These are phyloP conservation scores for Phytopythium helicoides DNA, from an alignment of 352 stramenopile species.

Conservation along the genomic window DNA sequence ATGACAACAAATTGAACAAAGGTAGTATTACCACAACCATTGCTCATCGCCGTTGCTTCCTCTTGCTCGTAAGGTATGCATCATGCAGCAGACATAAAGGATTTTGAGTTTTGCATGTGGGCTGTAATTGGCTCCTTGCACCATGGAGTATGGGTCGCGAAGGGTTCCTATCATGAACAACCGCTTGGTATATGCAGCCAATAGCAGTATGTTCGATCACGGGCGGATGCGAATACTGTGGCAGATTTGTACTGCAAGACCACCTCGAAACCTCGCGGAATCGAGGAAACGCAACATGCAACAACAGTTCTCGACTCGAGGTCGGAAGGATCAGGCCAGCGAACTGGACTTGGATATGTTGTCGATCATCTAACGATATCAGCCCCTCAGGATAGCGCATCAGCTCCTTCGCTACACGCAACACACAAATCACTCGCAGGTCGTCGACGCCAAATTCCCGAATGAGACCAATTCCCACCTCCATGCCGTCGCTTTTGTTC, in stretches of 20 bases:
- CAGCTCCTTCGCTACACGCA: constrained; percentile 42
- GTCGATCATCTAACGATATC: constrained; percentile 62
- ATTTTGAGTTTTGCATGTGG: constrained; percentile 38
- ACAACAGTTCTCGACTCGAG: background rate
- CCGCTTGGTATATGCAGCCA: constrained; percentile 83
- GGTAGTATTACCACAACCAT: too few species aligned
- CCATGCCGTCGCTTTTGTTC: too few species aligned
- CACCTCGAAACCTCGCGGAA: background rate
- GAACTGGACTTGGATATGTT: constrained; percentile 80
- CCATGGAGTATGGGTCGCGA: constrained; percentile 62
- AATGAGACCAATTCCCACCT: background rate
- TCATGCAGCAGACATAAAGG: background rate
- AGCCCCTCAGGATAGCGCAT: constrained; percentile 87
- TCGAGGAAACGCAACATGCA: constrained; percentile 1
- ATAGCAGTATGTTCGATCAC: constrained; percentile 85
- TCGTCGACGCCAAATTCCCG: constrained; percentile 1
- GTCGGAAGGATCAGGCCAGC: constrained; percentile 81
- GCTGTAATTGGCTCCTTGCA: constrained; percentile 87
- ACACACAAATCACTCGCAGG: background rate
- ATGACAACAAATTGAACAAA: too few species aligned
- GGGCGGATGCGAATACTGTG: constrained; percentile 74
- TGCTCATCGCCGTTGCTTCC: too few species aligned
- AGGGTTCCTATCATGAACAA: constrained; percentile 91
- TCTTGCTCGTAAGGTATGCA: too few species aligned
- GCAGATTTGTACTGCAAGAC: constrained; percentile 81